These are phyloP conservation scores for Potentilla sterilis DNA, from an alignment of 306 rosid species.

Conservation along the genomic window DNA sequence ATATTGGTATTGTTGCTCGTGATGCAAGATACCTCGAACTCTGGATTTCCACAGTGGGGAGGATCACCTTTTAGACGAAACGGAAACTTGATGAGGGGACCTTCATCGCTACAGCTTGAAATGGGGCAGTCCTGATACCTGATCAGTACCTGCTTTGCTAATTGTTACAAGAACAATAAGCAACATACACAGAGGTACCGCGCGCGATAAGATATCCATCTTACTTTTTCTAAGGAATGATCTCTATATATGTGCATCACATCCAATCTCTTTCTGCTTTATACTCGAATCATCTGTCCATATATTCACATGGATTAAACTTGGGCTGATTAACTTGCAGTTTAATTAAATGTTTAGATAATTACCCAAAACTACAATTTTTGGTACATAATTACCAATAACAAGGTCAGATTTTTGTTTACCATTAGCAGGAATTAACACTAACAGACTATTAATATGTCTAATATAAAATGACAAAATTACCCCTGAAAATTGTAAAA, in stretches of 20 bases:
- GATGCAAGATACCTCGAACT: conserved; percentile 42
- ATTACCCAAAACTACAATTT: too few species aligned
- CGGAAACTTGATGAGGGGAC: conserved; percentile 35
- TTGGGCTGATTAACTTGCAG: too few species aligned
- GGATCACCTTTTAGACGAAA: conserved; percentile 26
- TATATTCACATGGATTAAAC: too few species aligned
- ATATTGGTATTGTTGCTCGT: background rate
- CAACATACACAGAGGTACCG: background rate
- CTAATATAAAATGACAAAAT: too few species aligned
- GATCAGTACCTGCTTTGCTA: background rate
- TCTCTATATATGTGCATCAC: background rate
- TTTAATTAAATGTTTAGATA: too few species aligned
- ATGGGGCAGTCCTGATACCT: background rate
- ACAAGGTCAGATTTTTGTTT: too few species aligned
- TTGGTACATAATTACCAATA: too few species aligned
- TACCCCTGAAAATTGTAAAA: too few species aligned
- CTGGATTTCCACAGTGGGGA: conserved; percentile 28
- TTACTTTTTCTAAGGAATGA: background rate
- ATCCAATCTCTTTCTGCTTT: background rate
- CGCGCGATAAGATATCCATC: background rate
- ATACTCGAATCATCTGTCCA: background rate
- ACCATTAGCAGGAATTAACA: too few species aligned
- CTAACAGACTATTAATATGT: too few species aligned
- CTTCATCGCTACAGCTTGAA: conserved; percentile 23
- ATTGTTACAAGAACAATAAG: background rate